phyloP scores from a whole-genome alignment of 1,284 basidiomycete genomes.

The Vanrija sp. region DNA sequence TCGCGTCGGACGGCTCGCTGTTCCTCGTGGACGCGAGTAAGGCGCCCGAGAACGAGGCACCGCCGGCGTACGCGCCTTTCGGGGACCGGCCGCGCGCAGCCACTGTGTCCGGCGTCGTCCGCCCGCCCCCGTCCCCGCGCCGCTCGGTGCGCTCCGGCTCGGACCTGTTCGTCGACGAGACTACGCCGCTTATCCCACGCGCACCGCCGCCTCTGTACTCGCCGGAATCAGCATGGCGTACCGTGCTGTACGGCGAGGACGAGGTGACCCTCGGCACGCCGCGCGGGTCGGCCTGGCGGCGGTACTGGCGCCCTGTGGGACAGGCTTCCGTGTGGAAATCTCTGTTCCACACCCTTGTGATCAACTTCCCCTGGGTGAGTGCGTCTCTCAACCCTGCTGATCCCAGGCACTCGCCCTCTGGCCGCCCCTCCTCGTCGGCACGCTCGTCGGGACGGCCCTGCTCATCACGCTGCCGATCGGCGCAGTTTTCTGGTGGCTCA shows the following conservation, averaged over 20 bases:
- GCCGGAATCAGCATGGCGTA: neutral
- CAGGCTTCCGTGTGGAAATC: slow-evolving; percentile 35
- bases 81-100: neutral
- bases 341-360: slow-evolving; percentile 34
- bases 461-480: slow-evolving; percentile 48
- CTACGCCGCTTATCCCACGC: slow-evolving; percentile 23
- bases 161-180: slow-evolving; percentile 19
- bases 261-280: slow-evolving; percentile 3
- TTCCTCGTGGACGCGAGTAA: slow-evolving; percentile 37
- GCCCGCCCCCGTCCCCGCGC: neutral
- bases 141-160: neutral
- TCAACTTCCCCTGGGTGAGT: slow-evolving; percentile 49
- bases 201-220: neutral
- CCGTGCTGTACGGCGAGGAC: slow-evolving; percentile 2
- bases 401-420: slow-evolving; percentile 42
- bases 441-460: slow-evolving; percentile 44
- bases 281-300: slow-evolving; percentile 16
- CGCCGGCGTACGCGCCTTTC: slow-evolving; percentile 41
- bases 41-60: slow-evolving; percentile 32
- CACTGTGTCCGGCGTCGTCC: neutral
- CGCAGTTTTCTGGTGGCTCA: slow-evolving; percentile 46
- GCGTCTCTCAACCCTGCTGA: slow-evolving; percentile 12
- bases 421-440: slow-evolving; percentile 44
- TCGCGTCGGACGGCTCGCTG: slow-evolving; percentile 44
- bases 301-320: slow-evolving; percentile 37